Evolutionary conservation across 129 eudicot genomes (phyloP), one percentile per base, ranked within the genome.

Genomic region (Cynara cardunculus): DNA sequence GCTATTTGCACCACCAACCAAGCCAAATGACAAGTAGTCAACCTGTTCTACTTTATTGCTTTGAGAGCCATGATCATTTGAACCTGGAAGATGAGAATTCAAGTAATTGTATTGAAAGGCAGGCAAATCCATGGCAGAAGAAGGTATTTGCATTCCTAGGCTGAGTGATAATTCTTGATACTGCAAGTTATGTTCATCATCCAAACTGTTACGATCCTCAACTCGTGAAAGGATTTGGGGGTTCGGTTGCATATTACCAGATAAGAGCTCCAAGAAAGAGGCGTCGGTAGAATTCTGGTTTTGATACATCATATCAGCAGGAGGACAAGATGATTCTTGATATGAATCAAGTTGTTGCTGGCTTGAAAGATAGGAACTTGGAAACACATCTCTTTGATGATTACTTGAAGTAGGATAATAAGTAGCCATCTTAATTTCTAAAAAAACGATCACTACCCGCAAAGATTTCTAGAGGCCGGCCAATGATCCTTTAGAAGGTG

Each of bases 101-200:
- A 87, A 80, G 75, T 85, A 91, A 71, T 88, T 85, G 85, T 85
- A 88, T 25, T 86, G 87, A 81, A 88, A 83, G 1, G 90, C 79
- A 73, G 91, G 87, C 75, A 84, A 53, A 72, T 80, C 87, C 78
- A 87, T 61, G 16, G 86, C 59, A 19, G 86, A 80, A 62, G 96
- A 81, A 1, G 90, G 89, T 78, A 90, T 72, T 68, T 90, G 93
- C 76, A 86, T 89, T 22, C 98, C 95, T 66, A 94, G 83, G 75
- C 92, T 92, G 26, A 94, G 93, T 39, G 98, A 92, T 76, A 94
- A 85, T 26, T 90, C 97, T 79, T 90, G 91, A 78, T 87, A 84
- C 34, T 87, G 89, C 37, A 85, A 72, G 77, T 86, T 82, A 21
- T 77, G 87, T 59, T 86, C 87, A 30, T 84, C 87, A 10, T 75